Evolutionary conservation across 176 grass and related monocot genomes (phyloP).

Genomic region (Otatea glauca): DNA sequence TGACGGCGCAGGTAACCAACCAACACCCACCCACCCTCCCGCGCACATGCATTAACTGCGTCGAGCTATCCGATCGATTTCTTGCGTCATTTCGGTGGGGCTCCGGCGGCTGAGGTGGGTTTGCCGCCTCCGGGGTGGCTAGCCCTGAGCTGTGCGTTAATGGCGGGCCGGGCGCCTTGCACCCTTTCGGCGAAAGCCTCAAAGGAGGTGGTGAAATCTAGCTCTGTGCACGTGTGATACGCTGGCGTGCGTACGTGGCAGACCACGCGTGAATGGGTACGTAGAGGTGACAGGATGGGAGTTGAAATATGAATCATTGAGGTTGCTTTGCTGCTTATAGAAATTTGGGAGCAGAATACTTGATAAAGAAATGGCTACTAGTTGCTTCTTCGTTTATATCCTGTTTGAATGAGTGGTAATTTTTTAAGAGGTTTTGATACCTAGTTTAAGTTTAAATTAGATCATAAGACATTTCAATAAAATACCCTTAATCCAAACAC

Average conservation of each 20-base stretch:
- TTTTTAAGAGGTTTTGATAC: no score
- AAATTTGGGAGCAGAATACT: no score
- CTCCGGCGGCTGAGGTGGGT: background rate
- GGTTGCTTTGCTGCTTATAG: no score
- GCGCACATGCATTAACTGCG: background rate
- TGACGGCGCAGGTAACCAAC: constrained; percentile 68
- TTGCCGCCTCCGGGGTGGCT: background rate
- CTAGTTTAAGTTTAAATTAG: no score
- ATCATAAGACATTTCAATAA: no score
- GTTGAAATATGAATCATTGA: constrained; percentile 5
- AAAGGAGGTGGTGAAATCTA: background rate
- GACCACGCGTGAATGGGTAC: background rate
- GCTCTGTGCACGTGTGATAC: background rate
- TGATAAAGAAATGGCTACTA: no score
- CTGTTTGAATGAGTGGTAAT: no score
- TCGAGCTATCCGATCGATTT: no score
- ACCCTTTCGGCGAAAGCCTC: constrained; percentile 18
- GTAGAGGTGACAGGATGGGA: background rate
- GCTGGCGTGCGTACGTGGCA: background rate
- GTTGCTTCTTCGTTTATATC: no score
- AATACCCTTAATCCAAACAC: no score
- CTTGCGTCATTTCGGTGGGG: constrained; percentile 22
- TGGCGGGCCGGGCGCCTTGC: background rate
- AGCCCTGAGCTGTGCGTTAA: constrained; percentile 29
- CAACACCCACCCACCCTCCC: background rate